Evolutionary conservation across 805 yeast species (phyloP), one percentile per base, ranked within the genome.

Genomic region (Wickerhamiella shivajii): DNA sequence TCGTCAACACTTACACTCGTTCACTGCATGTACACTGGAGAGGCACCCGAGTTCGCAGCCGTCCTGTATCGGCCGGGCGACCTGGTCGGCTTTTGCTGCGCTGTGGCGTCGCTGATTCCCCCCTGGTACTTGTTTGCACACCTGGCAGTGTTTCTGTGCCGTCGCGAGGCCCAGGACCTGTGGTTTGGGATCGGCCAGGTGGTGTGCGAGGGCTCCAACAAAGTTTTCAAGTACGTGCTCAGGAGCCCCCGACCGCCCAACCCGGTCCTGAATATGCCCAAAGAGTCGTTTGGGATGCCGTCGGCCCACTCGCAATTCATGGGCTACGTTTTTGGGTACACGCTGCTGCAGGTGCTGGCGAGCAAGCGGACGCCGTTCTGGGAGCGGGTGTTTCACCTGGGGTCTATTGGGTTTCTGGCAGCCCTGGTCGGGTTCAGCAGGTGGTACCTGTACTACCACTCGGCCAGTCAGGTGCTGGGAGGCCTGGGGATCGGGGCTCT

Each of bases 281-380:
- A 50, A 3, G 50, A 77, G 41, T 74, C 77, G 1, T 84, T 76
- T 52, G 98, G 98, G 0, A 87, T 87, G 96, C 98, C 98, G 0
- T 74, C 85, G 34, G 95, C 98, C 1, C 98, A 87, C 55, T 73
- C 94, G 0, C 98, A 87, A 57, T 90, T 85, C 54, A 78, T 87
- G 84, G 92, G 93, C 2, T 90, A 73, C 51, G 73, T 77, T 42
- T 66, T 40, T 39, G 64, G 46, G 9, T 55, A 59, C 32, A 39
- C 56, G 6, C 32, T 44, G 12, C 29, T 55, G 27, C 57, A 62
- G 51, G 49, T 55, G 45, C 11, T 41, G 17, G 14, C 21, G 3
- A 39, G 38, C 2, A 25, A 23, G 8, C 33, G 23, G 8, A 29
- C 36, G 6, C 36, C 47, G 6, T 6, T 19, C 6, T 7, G 11